These are phyloP conservation scores for Trypanosoma rangeli DNA, from an alignment of 208 protist genomes.

Conservation along the genomic window DNA sequence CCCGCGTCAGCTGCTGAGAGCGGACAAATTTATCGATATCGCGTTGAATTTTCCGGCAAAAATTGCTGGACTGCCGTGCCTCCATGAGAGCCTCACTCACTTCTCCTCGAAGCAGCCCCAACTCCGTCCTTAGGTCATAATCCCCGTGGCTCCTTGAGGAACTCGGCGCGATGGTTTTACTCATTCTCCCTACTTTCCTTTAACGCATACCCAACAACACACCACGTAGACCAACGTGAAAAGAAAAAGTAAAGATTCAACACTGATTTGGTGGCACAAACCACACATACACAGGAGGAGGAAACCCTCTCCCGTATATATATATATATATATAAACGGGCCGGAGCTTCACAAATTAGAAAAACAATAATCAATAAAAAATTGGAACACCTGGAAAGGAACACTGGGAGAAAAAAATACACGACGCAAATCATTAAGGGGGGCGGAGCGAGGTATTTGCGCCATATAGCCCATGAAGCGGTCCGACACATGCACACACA, in stretches of 20 bases:
- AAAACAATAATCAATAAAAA: constrained; percentile 2
- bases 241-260: not conserved
- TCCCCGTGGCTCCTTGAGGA: constrained; percentile 1
- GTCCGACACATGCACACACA: constrained; percentile 5
- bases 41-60: constrained; percentile 25
- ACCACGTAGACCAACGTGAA: constrained; percentile 12
- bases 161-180: not conserved
- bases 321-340: constrained; percentile 3
- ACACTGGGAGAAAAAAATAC: constrained; percentile 7
- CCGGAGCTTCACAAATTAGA: not conserved
- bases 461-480: not conserved
- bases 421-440: not conserved
- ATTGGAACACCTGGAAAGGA: not conserved
- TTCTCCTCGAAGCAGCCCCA: constrained; percentile 13
- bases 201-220: not conserved
- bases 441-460: not conserved
- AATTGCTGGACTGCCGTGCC: constrained; percentile 22
- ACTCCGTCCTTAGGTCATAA: constrained; percentile 4
- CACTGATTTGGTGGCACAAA: not conserved
- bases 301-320: not conserved
- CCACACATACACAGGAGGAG: not conserved
- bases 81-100: constrained; percentile 20
- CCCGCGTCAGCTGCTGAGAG: constrained; percentile 13
- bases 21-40: constrained; percentile 24
- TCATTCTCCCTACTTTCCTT: constrained; percentile 1